phyloP scores from a whole-genome alignment of 2,329 filamentous ascomycete species.

The Ophiostoma perfectum region DNA sequence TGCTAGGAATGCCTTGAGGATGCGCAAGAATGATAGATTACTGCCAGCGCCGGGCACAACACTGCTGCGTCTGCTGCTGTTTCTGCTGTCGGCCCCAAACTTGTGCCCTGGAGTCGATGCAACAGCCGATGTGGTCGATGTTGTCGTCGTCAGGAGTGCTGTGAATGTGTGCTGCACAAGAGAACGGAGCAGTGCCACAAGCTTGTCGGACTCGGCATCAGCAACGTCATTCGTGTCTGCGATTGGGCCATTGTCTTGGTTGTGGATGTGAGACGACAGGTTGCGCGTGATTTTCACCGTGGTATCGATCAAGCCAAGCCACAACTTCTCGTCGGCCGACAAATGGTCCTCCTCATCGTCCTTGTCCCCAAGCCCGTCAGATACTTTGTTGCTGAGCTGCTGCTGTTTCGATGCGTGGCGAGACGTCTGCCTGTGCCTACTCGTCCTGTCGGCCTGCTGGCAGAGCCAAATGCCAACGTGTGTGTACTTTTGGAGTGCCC shows the following conservation, averaged over 20 bases:
- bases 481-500: conserved; percentile 78
- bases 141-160: conserved; percentile 59
- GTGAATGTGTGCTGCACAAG: conserved; percentile 90
- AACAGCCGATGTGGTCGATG: conserved; percentile 2
- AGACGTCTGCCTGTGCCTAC: neutral
- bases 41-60: conserved; percentile 31
- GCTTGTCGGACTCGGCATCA: conserved; percentile 49
- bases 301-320: conserved; percentile 56
- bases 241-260: too few relatives aligned
- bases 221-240: neutral
- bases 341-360: conserved; percentile 40
- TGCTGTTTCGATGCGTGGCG: neutral
- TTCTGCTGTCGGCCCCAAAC: neutral
- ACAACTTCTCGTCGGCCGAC: conserved; percentile 51
- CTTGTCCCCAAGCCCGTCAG: conserved; percentile 46
- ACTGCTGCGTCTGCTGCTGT: conserved; percentile 31
- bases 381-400: conserved; percentile 26
- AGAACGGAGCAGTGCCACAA: conserved; percentile 64
- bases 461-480: conserved; percentile 95
- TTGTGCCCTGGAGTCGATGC: neutral
- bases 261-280: conserved; percentile 51
- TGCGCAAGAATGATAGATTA: conserved; percentile 79
- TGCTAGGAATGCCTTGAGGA: conserved; percentile 81
- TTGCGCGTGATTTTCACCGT: conserved; percentile 60
- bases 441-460: conserved; percentile 63